phyloP scores from a whole-genome alignment of 148 eudicot genomes.

The Mesembryanthemum crystallinum region DNA sequence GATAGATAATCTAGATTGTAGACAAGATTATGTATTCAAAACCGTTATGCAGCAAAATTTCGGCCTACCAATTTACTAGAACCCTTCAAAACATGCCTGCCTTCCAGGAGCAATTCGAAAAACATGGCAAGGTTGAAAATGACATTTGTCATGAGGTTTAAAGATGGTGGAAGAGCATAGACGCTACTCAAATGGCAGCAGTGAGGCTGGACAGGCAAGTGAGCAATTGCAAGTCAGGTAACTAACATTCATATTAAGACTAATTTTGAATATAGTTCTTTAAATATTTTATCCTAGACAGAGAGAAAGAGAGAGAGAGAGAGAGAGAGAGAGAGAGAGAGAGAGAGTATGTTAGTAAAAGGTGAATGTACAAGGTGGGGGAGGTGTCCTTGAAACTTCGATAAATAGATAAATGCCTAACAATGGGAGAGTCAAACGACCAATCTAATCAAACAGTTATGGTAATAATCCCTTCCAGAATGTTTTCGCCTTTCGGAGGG shows the following conservation, averaged over 20 bases:
- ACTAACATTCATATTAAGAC: not conserved
- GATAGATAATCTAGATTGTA: not conserved
- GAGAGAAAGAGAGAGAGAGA: no score
- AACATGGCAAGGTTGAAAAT: not conserved
- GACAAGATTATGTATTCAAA: not conserved
- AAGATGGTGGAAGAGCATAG: not conserved
- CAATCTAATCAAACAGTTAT: no score
- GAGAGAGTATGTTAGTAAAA: no score
- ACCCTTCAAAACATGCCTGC: not conserved
- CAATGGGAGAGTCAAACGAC: no score
- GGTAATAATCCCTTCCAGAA: no score
- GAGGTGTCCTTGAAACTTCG: no score
- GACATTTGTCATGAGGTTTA: not conserved
- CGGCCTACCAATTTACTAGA: not conserved
- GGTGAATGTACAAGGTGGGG: no score
- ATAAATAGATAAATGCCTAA: no score
- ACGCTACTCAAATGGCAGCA: not conserved
- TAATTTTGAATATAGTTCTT: not conserved
- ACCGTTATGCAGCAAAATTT: not conserved
- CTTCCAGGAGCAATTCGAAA: not conserved
- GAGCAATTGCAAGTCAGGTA: not conserved
- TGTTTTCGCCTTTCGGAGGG: no score
- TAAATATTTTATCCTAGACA: no score
- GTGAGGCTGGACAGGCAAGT: not conserved
- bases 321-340: no score